Conservation (phyloP, 2,329 filamentous ascomycete genomes). For the Mycosphaerella sp. region DNA sequence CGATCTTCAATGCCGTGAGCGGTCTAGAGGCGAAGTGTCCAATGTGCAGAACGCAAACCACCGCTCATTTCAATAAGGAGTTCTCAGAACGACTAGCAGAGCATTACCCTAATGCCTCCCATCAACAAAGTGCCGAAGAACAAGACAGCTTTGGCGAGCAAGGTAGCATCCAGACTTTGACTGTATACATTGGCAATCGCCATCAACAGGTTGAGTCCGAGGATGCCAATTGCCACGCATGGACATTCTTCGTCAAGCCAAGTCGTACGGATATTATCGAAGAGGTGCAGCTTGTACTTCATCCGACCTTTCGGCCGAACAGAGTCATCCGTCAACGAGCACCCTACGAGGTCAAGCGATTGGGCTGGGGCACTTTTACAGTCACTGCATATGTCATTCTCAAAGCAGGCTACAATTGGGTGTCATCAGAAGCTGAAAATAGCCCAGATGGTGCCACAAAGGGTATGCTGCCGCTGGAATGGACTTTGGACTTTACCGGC, state of each 20-base stretch:
- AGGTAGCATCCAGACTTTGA: slow-evolving; percentile 37
- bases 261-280: slow-evolving; percentile 42
- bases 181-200: slow-evolving; percentile 42
- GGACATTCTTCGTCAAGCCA: slow-evolving; percentile 44
- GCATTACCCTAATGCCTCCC: slow-evolving; percentile 36
- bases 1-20: slow-evolving; percentile 26
- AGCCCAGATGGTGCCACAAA: slow-evolving; percentile 32
- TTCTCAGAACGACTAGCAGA: slow-evolving; percentile 29
- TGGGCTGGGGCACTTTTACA: slow-evolving; percentile 42
- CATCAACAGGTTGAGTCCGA: slow-evolving; percentile 31
- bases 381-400: slow-evolving; percentile 39
- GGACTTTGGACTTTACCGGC: slow-evolving; percentile 40
- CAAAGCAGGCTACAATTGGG: slow-evolving; percentile 42
- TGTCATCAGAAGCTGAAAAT: slow-evolving; percentile 36
- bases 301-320: slow-evolving; percentile 40
- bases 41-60: slow-evolving; percentile 42
- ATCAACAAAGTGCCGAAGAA: slow-evolving; percentile 35
- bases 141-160: slow-evolving; percentile 22
- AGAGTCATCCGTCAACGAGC: slow-evolving; percentile 32
- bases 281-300: slow-evolving; percentile 39
- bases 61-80: slow-evolving; percentile 29
- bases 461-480: slow-evolving; percentile 37
- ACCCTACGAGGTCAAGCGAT: slow-evolving; percentile 39
- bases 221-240: slow-evolving; percentile 34
- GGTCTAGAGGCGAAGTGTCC: slow-evolving; percentile 40